Evolutionary conservation across 306 rosid genomes (phyloP).

Genomic region (Astragalus membranaceus): DNA sequence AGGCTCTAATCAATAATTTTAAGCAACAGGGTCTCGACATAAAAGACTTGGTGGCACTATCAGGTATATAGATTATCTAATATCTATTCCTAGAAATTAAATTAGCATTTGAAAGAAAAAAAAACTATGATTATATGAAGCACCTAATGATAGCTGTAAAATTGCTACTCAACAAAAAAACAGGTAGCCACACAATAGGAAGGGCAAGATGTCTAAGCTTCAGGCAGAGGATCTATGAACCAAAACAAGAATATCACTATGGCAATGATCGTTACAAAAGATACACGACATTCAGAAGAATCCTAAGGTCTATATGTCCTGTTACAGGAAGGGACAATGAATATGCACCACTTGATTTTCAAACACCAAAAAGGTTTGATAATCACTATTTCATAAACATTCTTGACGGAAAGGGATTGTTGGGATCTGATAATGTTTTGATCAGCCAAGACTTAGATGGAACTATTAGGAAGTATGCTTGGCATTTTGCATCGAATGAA

Average conservation of each 20-base stretch:
- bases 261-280: conserved; percentile 57
- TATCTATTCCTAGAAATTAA: no score
- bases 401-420: conserved; percentile 64
- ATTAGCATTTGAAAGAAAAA: no score
- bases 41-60: conserved; percentile 59
- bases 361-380: conserved; percentile 70
- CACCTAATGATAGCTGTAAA: not conserved
- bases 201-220: conserved; percentile 74
- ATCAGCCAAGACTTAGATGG: conserved; percentile 54
- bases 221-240: conserved; percentile 60
- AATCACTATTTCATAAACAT: conserved; percentile 68
- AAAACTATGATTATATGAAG: not conserved
- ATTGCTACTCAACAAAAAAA: not conserved
- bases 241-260: conserved; percentile 24
- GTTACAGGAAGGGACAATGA: conserved; percentile 44
- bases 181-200: conserved; percentile 93
- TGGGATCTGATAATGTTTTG: conserved; percentile 69
- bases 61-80: conserved; percentile 36
- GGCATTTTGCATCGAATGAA: conserved; percentile 64
- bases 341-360: conserved; percentile 60
- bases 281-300: conserved; percentile 49
- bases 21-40: conserved; percentile 61
- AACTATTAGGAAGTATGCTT: conserved; percentile 38
- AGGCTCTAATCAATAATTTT: conserved; percentile 54
- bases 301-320: conserved; percentile 68